Base-by-base conservation (phyloP, 345 rosid genomes). In the Populus tremula region DNA sequence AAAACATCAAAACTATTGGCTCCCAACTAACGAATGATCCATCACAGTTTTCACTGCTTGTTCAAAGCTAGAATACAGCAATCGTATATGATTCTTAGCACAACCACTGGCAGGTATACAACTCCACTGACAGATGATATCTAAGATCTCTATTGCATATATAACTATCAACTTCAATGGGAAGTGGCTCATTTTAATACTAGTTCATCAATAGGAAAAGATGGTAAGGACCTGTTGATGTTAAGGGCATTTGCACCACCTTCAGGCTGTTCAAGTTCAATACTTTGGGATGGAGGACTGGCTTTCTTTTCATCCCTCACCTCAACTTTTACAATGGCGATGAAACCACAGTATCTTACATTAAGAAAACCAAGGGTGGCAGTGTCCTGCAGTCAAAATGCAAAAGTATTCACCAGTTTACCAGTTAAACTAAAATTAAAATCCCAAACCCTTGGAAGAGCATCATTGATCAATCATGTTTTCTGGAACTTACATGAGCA, bases 241-340 rank as follows among this genome's bases (percentile, higher is more conserved):
- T 96, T 96, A 66, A 96, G 92, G 84, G 99, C 98, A 86, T 89
- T 93, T 72, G 98, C 99, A 76, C 99, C 98, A 29, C 99, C 99
- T 85, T 92, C 98, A 77, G 93, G 96, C 84, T 96, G 98, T 80
- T 91, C 94, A 84, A 96, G 89, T 81, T 88, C 93, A 80, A 88
- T 81, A 78, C 91, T 88, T 67, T 88, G 90, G 80, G 85, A 86
- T 70, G 87, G 85, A 78, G 87, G 82, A 79, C 68, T 73, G 78
- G 75, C 83, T 74, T 88, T 81, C 82, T 80, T 84, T 80, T 80
- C 85, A 83, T 85, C 91, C 82, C 76, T 85, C 76, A 77, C 85
- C 71, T 87, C 88, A 81, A 92, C 91, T 87, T 91, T 96, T 61
- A 93, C 95, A 73, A 88, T 84, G 80, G 91, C 92, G 80, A 93